Percentiles rank a stretch among this genome's conserved stretches.
Evolutionary conservation across 495 filamentous ascomycete species (phyloP).

Genomic region (Trichocladium antarcticum): DNA sequence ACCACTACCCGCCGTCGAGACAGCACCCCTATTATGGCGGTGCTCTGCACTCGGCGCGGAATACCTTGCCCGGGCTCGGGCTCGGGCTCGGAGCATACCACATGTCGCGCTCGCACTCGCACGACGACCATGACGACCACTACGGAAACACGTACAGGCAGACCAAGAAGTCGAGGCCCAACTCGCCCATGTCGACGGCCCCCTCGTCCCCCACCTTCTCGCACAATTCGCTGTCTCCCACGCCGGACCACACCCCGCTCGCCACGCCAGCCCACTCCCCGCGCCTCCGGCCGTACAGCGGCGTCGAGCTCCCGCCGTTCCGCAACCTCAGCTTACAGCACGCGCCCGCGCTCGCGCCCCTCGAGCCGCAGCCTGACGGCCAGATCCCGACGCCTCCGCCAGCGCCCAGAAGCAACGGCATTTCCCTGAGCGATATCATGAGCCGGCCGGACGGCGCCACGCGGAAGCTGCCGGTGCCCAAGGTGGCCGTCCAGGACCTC

Average conservation of each 20-base stretch:
- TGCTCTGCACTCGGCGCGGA: conserved; percentile 45
- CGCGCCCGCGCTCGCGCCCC: conserved; percentile 79
- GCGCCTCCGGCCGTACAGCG: conserved; percentile 65
- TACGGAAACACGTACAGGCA: conserved; percentile 51
- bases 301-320: conserved; percentile 69
- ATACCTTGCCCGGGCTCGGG: conserved; percentile 61
- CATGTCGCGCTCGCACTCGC: conserved; percentile 86
- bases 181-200: conserved; percentile 87
- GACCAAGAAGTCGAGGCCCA: conserved; percentile 78
- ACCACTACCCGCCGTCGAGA: conserved; percentile 40
- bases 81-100: conserved; percentile 78
- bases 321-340: conserved; percentile 78
- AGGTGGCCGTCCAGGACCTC: conserved; percentile 81
- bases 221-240: conserved; percentile 89
- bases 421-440: conserved; percentile 88
- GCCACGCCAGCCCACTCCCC: conserved; percentile 95
- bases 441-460: conserved; percentile 74
- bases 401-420: conserved; percentile 44
- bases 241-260: conserved; percentile 90
- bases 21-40: conserved; percentile 48
- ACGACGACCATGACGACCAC: conserved; percentile 70
- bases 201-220: conserved; percentile 98
- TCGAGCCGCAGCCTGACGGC: conserved; percentile 65
- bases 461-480: conserved; percentile 85
- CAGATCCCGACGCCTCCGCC: conserved; percentile 27